phyloP scores from a whole-genome alignment of 257 asterid species.

The Galeopsis tetrahit region DNA sequence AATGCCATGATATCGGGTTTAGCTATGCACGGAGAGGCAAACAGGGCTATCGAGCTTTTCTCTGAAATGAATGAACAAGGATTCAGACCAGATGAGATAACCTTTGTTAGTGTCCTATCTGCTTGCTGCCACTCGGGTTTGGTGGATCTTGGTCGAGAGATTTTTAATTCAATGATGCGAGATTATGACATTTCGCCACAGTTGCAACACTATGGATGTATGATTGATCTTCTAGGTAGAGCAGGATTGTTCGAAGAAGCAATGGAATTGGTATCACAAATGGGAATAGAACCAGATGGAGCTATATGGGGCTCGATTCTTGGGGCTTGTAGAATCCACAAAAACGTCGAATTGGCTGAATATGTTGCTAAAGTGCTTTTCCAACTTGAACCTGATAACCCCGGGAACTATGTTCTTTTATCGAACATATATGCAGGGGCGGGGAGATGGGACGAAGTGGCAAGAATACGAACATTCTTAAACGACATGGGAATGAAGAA shows the following conservation, averaged over 20 bases:
- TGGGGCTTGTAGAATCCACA: constrained; percentile 46
- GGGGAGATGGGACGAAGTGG: constrained; percentile 52
- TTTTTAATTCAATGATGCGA: constrained; percentile 41
- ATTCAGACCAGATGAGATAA: constrained; percentile 45
- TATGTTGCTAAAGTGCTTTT: constrained; percentile 35
- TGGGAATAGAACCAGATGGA: constrained; percentile 49
- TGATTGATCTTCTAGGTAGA: constrained; percentile 48
- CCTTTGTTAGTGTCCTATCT: constrained; percentile 47
- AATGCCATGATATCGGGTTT: constrained; percentile 53
- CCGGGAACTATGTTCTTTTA: constrained; percentile 41
- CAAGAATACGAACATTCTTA: constrained; percentile 45
- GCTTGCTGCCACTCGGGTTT: constrained; percentile 54
- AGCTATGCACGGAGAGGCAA: constrained; percentile 55
- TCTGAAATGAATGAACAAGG: constrained; percentile 40
- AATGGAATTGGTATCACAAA: constrained; percentile 35
- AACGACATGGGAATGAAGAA: constrained; percentile 54
- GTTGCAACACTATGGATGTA: constrained; percentile 52
- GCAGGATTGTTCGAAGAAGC: constrained; percentile 51
- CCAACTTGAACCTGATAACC: constrained; percentile 44
- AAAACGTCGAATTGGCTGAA: constrained; percentile 46
- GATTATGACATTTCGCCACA: constrained; percentile 42
- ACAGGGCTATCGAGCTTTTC: constrained; percentile 41
- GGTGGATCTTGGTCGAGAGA: constrained; percentile 43
- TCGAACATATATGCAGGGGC: constrained; percentile 52
- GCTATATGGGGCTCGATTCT: constrained; percentile 59